These are phyloP conservation scores for Gymnopilus junonius DNA, from an alignment of 768 basidiomycete species.

Conservation along the genomic window DNA sequence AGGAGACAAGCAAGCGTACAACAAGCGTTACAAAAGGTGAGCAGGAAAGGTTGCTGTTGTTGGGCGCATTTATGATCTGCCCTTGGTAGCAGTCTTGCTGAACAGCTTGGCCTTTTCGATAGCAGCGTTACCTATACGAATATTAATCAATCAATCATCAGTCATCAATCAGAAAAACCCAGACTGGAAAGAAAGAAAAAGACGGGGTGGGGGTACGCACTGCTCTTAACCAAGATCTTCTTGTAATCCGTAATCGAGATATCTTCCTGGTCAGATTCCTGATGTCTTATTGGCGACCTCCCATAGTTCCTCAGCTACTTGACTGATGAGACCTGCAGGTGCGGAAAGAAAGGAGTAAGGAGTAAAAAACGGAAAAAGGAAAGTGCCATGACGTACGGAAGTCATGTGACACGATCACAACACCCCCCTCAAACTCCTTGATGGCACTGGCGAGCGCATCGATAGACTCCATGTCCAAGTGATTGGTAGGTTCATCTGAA, in stretches of 20 bases:
- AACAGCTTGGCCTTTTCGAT: constrained; percentile 95
- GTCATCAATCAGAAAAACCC: neutral
- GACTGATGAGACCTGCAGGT: constrained; percentile 82
- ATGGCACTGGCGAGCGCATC: constrained; percentile 95
- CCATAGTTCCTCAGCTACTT: constrained; percentile 99
- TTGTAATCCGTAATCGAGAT: constrained; percentile 96
- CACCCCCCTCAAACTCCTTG: constrained; percentile 96
- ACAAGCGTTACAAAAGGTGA: neutral
- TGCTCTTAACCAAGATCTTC: constrained; percentile 79
- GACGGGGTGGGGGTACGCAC: constrained; percentile 43
- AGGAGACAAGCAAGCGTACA: neutral
- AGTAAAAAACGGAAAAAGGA: neutral
- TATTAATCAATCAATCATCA: neutral
- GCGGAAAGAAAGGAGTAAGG: neutral
- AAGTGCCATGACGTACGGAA: constrained; percentile 71
- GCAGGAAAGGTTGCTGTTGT: neutral
- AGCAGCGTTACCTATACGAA: constrained; percentile 67
- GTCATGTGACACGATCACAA: constrained; percentile 99
- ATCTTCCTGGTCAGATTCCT: constrained; percentile 87
- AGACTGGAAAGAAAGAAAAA: constrained; percentile 1
- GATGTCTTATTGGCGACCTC: constrained; percentile 96
- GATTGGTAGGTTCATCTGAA: constrained; percentile 92
- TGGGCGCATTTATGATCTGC: constrained; percentile 53
- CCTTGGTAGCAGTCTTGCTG: constrained; percentile 78
- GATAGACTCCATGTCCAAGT: constrained; percentile 97